Conservation (phyloP, 1,284 basidiomycete genomes). For the Pholiota adiposa region DNA sequence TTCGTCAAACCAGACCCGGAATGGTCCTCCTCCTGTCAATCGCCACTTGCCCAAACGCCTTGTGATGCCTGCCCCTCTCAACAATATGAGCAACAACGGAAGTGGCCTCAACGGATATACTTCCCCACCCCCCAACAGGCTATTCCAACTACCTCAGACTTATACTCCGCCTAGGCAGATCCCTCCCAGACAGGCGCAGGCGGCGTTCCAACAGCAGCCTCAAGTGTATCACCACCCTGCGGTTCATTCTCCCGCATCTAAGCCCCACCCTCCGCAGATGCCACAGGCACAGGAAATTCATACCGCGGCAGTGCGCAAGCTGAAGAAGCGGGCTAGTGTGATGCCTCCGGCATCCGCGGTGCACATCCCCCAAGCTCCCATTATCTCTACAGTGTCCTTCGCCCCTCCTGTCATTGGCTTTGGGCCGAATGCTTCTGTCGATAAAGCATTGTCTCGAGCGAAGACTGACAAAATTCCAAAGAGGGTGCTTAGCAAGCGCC, state of each 20-base stretch:
- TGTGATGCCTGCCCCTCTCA: slow-evolving; percentile 69
- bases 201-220: slow-evolving; percentile 9
- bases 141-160: slow-evolving; percentile 1
- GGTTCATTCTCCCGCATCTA: slow-evolving; percentile 4
- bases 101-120: slow-evolving; percentile 3
- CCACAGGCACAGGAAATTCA: slow-evolving; percentile 27
- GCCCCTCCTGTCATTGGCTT: slow-evolving; percentile 28
- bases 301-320: slow-evolving; percentile 26
- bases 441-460: slow-evolving; percentile 17
- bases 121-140: not conserved
- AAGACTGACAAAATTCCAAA: slow-evolving; percentile 29
- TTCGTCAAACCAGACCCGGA: slow-evolving; percentile 23
- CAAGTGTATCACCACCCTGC: slow-evolving; percentile 13
- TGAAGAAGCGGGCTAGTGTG: slow-evolving; percentile 33
- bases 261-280: slow-evolving; percentile 1
- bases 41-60: slow-evolving; percentile 56
- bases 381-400: slow-evolving; percentile 28
- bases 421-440: slow-evolving; percentile 11
- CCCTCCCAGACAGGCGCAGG: slow-evolving; percentile 5
- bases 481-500: slow-evolving; percentile 35
- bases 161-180: slow-evolving; percentile 5
- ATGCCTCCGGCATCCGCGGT: slow-evolving; percentile 20
- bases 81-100: slow-evolving; percentile 2
- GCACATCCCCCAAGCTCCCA: slow-evolving; percentile 21
- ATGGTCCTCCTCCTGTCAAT: slow-evolving; percentile 23